These are phyloP conservation scores for Platismatia glauca DNA, from an alignment of 495 filamentous ascomycete species.

Conservation along the genomic window DNA sequence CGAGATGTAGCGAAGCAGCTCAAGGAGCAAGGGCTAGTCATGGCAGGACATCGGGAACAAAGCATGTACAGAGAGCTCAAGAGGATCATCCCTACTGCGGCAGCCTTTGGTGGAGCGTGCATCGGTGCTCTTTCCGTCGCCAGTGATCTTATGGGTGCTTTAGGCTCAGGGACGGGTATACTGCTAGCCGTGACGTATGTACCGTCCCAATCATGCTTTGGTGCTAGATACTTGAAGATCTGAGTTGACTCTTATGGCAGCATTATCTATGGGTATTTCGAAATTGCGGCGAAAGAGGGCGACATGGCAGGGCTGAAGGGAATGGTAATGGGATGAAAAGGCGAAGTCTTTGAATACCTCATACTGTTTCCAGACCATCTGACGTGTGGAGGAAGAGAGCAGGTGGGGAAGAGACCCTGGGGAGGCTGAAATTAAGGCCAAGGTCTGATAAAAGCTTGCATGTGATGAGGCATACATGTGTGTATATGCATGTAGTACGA, in stretches of 20 bases:
- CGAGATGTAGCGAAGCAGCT: constrained; percentile 99
- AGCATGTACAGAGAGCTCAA: constrained; percentile 99
- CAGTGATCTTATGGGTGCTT: constrained; percentile 90
- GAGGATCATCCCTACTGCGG: constrained; percentile 95
- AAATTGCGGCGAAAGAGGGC: constrained; percentile 97
- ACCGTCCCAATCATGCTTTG: constrained; percentile 1
- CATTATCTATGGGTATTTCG: constrained; percentile 98
- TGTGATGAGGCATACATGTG: constrained; percentile 1
- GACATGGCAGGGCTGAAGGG: constrained; percentile 89
- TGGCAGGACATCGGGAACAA: constrained; percentile 99
- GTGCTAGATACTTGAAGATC: not conserved
- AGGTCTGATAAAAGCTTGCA: constrained; percentile 3
- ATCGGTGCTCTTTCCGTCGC: constrained; percentile 95
- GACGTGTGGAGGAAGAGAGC: not conserved
- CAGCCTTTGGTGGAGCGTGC: constrained; percentile 97
- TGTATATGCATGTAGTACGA: constrained; percentile 13
- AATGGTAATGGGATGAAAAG: constrained; percentile 25
- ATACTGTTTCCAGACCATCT: not conserved
- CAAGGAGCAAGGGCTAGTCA: constrained; percentile 98
- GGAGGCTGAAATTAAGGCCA: not conserved
- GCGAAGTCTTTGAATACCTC: not conserved
- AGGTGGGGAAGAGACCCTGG: not conserved
- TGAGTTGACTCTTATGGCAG: constrained; percentile 39
- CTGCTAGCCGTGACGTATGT: constrained; percentile 97
- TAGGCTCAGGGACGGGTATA: constrained; percentile 96